Evolutionary conservation across 2,329 filamentous ascomycete species (phyloP).

Genomic region (Ceratocystis ficicola): DNA sequence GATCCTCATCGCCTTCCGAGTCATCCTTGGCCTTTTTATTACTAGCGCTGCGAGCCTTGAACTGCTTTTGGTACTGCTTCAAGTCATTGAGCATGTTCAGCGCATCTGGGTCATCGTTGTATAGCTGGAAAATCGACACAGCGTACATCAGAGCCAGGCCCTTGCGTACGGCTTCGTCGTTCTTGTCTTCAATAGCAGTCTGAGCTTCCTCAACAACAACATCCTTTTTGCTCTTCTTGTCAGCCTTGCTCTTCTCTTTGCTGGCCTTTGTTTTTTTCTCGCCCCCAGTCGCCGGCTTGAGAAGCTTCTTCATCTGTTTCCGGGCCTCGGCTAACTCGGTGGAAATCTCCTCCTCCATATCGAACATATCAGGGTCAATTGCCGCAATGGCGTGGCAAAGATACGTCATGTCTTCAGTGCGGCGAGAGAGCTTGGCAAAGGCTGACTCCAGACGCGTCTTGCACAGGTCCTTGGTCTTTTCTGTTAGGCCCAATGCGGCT

Average conservation of each 20-base stretch:
- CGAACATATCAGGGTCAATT: constrained; percentile 40
- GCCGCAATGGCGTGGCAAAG: constrained; percentile 44
- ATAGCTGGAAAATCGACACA: constrained; percentile 74
- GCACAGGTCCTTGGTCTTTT: constrained; percentile 42
- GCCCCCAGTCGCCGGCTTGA: constrained; percentile 32
- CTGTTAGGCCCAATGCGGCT: constrained; percentile 36
- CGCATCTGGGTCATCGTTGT: constrained; percentile 79
- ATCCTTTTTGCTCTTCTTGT: constrained; percentile 12
- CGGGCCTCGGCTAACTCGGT: constrained; percentile 42
- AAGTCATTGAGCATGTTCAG: constrained; percentile 72
- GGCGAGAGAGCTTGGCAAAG: constrained; percentile 45
- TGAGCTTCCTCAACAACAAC: constrained; percentile 13
- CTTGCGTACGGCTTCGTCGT: constrained; percentile 37
- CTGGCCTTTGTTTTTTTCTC: constrained; percentile 24
- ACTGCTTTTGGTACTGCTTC: constrained; percentile 58
- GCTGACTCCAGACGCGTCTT: constrained; percentile 46
- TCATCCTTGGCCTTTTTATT: constrained; percentile 39
- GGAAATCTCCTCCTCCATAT: constrained; percentile 45
- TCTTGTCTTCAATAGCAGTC: constrained; percentile 24
- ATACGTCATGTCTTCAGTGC: constrained; percentile 40
- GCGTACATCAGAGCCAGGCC: constrained; percentile 73
- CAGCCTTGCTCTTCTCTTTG: constrained; percentile 7
- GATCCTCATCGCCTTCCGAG: constrained; percentile 34
- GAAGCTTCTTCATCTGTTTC: constrained; percentile 41
- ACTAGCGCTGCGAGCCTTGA: constrained; percentile 37